Percentiles rank a stretch among this genome's conserved stretches.
phyloP scores from a whole-genome alignment of 352 stramenopile genomes.

The Globisporangium splendens region DNA sequence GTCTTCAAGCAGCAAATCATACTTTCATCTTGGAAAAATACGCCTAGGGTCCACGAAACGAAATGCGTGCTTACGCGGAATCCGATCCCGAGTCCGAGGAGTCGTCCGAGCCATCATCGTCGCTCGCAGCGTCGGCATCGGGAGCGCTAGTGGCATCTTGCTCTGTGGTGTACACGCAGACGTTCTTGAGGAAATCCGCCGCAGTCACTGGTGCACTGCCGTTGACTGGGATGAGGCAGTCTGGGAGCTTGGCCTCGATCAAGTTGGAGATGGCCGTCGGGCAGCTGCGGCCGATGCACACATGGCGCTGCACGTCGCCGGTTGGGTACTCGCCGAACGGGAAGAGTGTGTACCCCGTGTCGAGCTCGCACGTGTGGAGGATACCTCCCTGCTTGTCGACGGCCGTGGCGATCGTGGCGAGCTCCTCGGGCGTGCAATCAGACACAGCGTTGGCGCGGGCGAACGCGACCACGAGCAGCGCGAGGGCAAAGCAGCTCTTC shows the following conservation, averaged over 20 bases:
- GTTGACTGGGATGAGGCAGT: constrained; percentile 18
- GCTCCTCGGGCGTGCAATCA: constrained; percentile 14
- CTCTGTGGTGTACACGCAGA: constrained; percentile 15
- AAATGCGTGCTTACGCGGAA: background rate
- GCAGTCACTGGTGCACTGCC: constrained; percentile 16
- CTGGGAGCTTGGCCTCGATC: constrained; percentile 15
- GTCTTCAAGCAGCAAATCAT: no score
- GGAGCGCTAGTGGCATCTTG: background rate
- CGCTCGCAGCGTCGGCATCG: constrained; percentile 2
- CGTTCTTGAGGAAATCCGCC: constrained; percentile 16
- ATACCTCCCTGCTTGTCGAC: constrained; percentile 11
- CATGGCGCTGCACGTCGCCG: constrained; percentile 15
- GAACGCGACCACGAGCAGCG: constrained; percentile 4
- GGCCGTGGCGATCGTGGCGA: constrained; percentile 9
- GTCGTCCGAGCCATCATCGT: background rate
- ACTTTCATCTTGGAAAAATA: no score
- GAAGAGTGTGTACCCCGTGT: constrained; percentile 29
- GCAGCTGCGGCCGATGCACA: constrained; percentile 31
- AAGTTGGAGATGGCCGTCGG: constrained; percentile 21
- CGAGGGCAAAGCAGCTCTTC: constrained; percentile 2
- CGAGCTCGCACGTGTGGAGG: constrained; percentile 21
- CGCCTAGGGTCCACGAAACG: no score
- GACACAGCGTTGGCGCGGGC: background rate
- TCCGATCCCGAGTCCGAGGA: background rate
- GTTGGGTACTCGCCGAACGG: constrained; percentile 23